phyloP scores from a whole-genome alignment of 2,329 filamentous ascomycete species.

The Sclerotinia trifoliorum region DNA sequence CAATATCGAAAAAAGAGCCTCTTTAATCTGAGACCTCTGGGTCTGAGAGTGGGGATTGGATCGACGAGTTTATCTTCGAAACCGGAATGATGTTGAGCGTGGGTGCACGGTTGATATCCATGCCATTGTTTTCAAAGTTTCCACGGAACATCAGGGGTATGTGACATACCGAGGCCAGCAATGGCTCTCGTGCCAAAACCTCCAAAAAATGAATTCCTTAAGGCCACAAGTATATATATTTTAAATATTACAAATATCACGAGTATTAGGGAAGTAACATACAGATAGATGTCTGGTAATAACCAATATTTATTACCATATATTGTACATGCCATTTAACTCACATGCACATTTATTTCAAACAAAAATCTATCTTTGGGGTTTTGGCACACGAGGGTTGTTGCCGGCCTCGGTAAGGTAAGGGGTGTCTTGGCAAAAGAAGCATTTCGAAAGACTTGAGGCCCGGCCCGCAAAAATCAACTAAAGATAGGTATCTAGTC shows the following conservation, averaged over 20 bases:
- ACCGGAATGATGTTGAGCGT: background rate
- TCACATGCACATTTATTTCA: too few relatives aligned
- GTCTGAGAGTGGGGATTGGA: background rate
- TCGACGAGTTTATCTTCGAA: background rate
- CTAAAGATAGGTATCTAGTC: background rate
- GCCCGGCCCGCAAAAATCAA: background rate
- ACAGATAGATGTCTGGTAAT: too few relatives aligned
- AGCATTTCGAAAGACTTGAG: background rate
- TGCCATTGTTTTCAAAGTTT: background rate
- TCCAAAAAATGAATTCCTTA: too few relatives aligned
- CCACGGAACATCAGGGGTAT: background rate
- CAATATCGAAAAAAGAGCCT: background rate
- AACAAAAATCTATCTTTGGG: too few relatives aligned
- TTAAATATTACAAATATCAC: too few relatives aligned
- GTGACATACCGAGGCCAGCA: too few relatives aligned
- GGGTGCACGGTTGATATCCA: background rate
- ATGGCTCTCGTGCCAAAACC: too few relatives aligned
- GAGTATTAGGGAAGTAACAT: too few relatives aligned
- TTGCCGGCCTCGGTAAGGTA: background rate
- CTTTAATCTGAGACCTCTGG: background rate
- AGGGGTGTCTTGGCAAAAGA: background rate
- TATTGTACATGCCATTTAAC: too few relatives aligned
- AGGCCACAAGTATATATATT: too few relatives aligned
- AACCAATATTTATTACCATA: too few relatives aligned
- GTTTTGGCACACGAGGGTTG: too few relatives aligned